Base-by-base conservation (phyloP, 2,329 filamentous ascomycete genomes). In the Pseudogymnoascus sp. region DNA sequence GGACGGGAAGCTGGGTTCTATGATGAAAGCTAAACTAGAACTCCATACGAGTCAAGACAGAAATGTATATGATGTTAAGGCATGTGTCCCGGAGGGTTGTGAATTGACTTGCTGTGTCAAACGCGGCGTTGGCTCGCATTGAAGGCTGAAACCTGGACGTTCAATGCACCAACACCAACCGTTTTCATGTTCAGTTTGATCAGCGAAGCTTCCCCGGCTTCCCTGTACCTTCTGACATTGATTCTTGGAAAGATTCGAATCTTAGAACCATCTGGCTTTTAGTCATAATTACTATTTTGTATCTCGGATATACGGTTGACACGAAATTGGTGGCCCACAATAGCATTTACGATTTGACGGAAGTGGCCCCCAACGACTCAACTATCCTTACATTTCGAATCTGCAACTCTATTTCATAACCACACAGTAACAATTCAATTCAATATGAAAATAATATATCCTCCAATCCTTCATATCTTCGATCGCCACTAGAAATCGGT, bases 51-150 rank as follows among this genome's bases (percentile, higher is more conserved):
- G 48, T 29, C 15, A 55, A 55, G 48, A 33, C 15, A 55, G 48
- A 55, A 33, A 55, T 55, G 29, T 55, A 55, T 33, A 55, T 55
- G 48, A 55, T 55, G 48, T 55, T 33, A 55, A 55, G 48, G 33
- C 29, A 55, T 55, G 48, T 55, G 27, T 13, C 15, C 7, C 5
- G 29, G 29, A 18, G 29, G 27, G 3, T 33, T 33, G 18, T 2
- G n/a, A 55, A 33, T 33, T 13, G 48, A 35, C 5, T 35, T 55
- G 29, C 15, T 3, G 18, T 7, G 48, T 21, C 29, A 55, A 55
- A 55, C 29, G 48, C 48, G 48, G 48, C 48, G 33, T 33, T 55
- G 33, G 33, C 29, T 55, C 10, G 29, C 29, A 31, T 52, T 27
- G 18, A 33, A 35, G 29, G 29, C 29, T 55, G 48, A 55, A 55